Conservation (phyloP, 1,139 yeast genomes). For the Lodderomyces pseudojiufengensis region DNA sequence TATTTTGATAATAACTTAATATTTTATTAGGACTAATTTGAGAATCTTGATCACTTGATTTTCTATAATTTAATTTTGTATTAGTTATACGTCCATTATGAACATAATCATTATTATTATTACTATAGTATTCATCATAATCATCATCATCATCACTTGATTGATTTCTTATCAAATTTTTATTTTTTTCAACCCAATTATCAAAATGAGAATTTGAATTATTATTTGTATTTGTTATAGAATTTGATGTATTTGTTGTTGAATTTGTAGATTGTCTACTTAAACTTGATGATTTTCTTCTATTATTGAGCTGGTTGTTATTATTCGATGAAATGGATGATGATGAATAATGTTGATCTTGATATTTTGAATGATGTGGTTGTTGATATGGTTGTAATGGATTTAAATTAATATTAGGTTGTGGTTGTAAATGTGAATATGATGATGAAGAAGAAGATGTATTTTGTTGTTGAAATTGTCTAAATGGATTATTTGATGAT, state of each 20-base stretch:
- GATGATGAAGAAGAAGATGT: no score
- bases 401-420: background rate
- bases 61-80: background rate
- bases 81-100: background rate
- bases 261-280: constrained; percentile 8
- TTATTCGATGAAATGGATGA: no score
- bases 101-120: background rate
- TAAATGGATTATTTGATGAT: constrained; percentile 60
- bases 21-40: constrained; percentile 5
- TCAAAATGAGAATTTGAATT: constrained; percentile 36
- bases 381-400: constrained; percentile 4
- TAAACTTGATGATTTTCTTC: constrained; percentile 13
- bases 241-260: no score
- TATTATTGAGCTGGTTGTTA: no score
- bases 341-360: no score
- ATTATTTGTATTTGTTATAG: background rate
- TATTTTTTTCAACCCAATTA: constrained; percentile 51
- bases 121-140: constrained; percentile 27
- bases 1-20: constrained; percentile 6
- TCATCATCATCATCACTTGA: constrained; percentile 35
- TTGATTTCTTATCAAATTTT: constrained; percentile 25
- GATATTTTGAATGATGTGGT: constrained; percentile 13
- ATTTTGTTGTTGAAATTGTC: constrained; percentile 24
- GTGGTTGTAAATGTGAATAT: constrained; percentile 5
- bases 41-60: constrained; percentile 2